phyloP scores from a whole-genome alignment of 1,139 yeast species.

The Meyerozyma smithsonii region DNA sequence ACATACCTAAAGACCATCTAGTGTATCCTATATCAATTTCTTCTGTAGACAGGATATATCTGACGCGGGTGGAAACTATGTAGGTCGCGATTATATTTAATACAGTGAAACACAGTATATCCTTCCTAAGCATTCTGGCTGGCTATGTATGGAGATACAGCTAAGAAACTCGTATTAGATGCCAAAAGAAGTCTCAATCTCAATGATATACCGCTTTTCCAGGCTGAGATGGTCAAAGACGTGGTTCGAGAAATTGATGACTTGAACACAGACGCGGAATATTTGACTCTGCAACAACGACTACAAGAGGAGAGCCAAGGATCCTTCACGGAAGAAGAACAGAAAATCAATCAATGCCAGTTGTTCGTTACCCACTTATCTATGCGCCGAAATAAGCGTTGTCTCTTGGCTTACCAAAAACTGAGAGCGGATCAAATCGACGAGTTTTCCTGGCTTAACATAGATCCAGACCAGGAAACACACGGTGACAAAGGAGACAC shows the following conservation, averaged over 20 bases:
- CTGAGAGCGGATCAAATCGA: conserved; percentile 66
- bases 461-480: conserved; percentile 27
- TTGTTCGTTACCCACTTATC: conserved; percentile 76
- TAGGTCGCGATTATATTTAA: no score
- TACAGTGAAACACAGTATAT: no score
- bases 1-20: no score
- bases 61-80: no score
- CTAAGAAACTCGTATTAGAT: conserved; percentile 74
- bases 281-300: conserved; percentile 22
- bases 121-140: no score
- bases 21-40: no score
- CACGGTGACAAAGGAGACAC: conserved; percentile 21
- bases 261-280: conserved; percentile 49
- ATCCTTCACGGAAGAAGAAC: conserved; percentile 27
- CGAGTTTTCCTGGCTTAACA: conserved; percentile 64
- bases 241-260: conserved; percentile 57
- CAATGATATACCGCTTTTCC: conserved; percentile 67
- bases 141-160: conserved; percentile 95
- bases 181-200: conserved; percentile 74
- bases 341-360: conserved; percentile 60
- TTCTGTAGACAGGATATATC: no score
- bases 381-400: conserved; percentile 83
- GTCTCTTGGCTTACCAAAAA: conserved; percentile 77
- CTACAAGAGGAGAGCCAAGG: conserved; percentile 18
- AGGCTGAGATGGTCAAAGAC: conserved; percentile 67